These are phyloP conservation scores for Austroboletus festivus DNA, from an alignment of 768 basidiomycete genomes.

Conservation along the genomic window DNA sequence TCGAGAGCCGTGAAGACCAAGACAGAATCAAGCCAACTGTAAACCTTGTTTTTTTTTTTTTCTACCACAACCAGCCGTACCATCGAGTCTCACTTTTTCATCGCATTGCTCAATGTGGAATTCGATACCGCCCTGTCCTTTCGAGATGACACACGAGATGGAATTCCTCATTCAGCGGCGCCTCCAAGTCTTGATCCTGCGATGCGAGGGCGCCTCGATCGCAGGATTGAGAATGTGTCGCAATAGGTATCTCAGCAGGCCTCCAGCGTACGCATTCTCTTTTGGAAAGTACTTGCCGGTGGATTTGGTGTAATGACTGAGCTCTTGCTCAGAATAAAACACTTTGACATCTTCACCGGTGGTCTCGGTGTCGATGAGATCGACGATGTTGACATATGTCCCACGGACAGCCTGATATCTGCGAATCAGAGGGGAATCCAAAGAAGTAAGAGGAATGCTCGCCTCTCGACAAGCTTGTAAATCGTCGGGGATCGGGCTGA, in stretches of 20 bases:
- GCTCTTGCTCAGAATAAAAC: constrained; percentile 6
- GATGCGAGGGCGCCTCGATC: not conserved
- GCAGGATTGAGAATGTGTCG: constrained; percentile 12
- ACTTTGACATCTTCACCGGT: constrained; percentile 1
- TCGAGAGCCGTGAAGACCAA: too few relatives aligned
- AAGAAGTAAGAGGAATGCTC: not conserved
- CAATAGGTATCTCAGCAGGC: constrained; percentile 11
- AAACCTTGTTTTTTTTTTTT: too few relatives aligned
- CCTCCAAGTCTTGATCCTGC: not conserved
- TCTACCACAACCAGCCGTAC: too few relatives aligned
- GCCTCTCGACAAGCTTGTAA: constrained; percentile 10
- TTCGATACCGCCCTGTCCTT: not conserved
- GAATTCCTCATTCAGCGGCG: constrained; percentile 15
- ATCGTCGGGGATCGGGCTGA: constrained; percentile 7
- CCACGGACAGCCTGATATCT: not conserved
- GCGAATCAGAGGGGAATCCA: not conserved
- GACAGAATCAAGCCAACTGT: too few relatives aligned
- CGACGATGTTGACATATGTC: constrained; percentile 14
- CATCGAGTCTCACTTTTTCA: not conserved
- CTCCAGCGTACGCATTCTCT: constrained; percentile 15
- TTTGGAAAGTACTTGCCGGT: constrained; percentile 15
- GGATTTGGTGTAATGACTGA: constrained; percentile 7
- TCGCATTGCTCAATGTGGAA: not conserved
- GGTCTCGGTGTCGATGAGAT: constrained; percentile 12
- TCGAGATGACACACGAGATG: not conserved